Conservation (phyloP, 768 basidiomycete genomes). For the Rubroboletus satanas region DNA sequence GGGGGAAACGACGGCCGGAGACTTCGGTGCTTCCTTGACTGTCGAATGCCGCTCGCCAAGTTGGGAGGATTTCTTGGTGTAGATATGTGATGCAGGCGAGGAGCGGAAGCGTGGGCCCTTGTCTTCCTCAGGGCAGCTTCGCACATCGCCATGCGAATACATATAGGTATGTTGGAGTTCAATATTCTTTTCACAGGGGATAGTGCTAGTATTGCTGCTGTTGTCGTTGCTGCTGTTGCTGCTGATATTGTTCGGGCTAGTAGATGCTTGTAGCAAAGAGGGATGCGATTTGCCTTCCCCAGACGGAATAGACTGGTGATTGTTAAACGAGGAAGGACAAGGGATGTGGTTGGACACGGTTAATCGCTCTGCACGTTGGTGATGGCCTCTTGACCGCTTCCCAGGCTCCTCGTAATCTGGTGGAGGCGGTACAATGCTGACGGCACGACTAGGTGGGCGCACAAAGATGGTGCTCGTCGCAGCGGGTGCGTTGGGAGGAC, state of each 20-base stretch:
- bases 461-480: constrained; percentile 5
- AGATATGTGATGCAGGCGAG: constrained; percentile 9
- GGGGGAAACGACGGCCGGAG: constrained; percentile 60
- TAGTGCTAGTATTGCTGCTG: constrained; percentile 21
- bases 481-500: neutral
- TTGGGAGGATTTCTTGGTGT: constrained; percentile 12
- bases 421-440: constrained; percentile 30
- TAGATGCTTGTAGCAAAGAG: constrained; percentile 18
- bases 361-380: constrained; percentile 8
- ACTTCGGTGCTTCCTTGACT: constrained; percentile 34
- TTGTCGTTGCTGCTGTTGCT: constrained; percentile 22
- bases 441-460: constrained; percentile 28
- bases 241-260: constrained; percentile 19
- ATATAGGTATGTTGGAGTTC: constrained; percentile 19
- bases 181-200: constrained; percentile 14
- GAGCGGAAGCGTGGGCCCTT: constrained; percentile 6
- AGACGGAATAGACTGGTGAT: constrained; percentile 4
- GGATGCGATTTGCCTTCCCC: constrained; percentile 8
- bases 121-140: constrained; percentile 1
- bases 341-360: constrained; percentile 1
- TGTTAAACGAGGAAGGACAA: constrained; percentile 2
- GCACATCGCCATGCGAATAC: constrained; percentile 22
- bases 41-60: constrained; percentile 13
- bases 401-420: constrained; percentile 17
- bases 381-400: constrained; percentile 11